Base-by-base conservation (phyloP, 2,329 filamentous ascomycete genomes). In the Apiospora phragmitis region DNA sequence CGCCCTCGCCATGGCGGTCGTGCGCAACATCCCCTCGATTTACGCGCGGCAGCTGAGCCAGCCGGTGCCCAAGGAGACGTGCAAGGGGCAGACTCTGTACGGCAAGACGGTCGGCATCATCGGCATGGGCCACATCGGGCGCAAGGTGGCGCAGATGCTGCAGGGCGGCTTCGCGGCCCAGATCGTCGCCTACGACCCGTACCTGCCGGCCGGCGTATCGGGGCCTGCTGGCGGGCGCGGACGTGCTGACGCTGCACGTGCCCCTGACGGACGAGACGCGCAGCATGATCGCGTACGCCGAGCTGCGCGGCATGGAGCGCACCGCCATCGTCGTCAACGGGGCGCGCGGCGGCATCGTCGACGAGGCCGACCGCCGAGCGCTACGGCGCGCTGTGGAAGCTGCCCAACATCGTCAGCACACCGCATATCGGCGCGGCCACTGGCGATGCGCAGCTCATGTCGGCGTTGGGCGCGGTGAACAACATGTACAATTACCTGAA, bases 121-220 rank as follows among this genome's bases (percentile, higher is more conserved):
- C 51, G 91, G 91, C 4, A 92, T 92, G 90, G 91, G 91, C 29
- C 89, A 91, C 0, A 92, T 93, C 71, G 91, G 91, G 7, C 82
- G 88, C 32, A 91, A 91, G 73, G 78, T 92, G 74, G 90, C 88
- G 83, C 71, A 78, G 81, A 87, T 83, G 77, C 91, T 91, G 78
- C 88, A 88, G 2, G 85, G 87, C 70, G 89, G 84, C 1, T 91
- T 92, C 77, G 89, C 87, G 9, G 91, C 92, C 89, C 85, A 82
- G 0, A 74, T 83, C 1, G 68, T 83, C 5, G 81, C 80, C 0
- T 83, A 79, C 59, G 81, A 83, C 71, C 79, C 80, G 0, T 82
- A 77, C 69, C 70, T 80, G 26, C 77, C 79, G 0, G 72, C 73
- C 0, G 73, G 77, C 9, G 5, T 68, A 82, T 0, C 76, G 80